phyloP scores from a whole-genome alignment of 1,139 yeast genomes.

The Blastobotrys malaysiensis region DNA sequence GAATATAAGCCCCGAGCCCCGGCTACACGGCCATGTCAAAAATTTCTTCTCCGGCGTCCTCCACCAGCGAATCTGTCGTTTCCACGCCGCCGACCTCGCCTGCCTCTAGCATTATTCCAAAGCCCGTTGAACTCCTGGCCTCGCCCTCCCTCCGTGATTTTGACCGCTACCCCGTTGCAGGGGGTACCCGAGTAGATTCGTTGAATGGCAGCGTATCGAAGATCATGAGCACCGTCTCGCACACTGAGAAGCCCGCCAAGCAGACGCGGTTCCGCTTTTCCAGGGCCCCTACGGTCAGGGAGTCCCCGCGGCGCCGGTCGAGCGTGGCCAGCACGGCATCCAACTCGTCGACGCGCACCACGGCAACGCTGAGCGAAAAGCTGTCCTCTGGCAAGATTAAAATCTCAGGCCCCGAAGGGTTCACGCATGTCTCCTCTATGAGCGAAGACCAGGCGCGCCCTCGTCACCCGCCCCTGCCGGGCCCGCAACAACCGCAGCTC shows the following conservation, averaged over 20 bases:
- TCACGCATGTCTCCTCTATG: conserved; percentile 12
- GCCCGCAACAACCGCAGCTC: conserved; percentile 1
- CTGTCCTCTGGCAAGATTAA: conserved; percentile 10
- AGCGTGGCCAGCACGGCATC: conserved; percentile 1
- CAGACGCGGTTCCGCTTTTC: conserved; percentile 1
- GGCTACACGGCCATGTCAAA: conserved; percentile 1
- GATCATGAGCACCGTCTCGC: conserved; percentile 10
- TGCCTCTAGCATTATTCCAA: background rate
- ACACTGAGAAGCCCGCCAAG: conserved; percentile 1
- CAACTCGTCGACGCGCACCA: background rate
- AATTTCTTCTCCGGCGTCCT: background rate
- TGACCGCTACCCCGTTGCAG: conserved; percentile 13
- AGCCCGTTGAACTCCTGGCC: background rate
- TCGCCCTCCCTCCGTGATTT: conserved; percentile 15
- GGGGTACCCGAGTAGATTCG: background rate
- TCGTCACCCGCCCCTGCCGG: too few relatives aligned
- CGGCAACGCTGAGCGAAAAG: conserved; percentile 1
- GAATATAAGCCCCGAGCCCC: background rate
- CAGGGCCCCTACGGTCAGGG: background rate
- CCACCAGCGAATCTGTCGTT: background rate
- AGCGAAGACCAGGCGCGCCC: background rate
- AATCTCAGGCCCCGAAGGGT: conserved; percentile 15
- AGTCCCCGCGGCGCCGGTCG: background rate
- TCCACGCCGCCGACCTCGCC: background rate
- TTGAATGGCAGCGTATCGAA: conserved; percentile 8